Conservation (phyloP, 495 filamentous ascomycete genomes). For the Achaetomiella virescens region DNA sequence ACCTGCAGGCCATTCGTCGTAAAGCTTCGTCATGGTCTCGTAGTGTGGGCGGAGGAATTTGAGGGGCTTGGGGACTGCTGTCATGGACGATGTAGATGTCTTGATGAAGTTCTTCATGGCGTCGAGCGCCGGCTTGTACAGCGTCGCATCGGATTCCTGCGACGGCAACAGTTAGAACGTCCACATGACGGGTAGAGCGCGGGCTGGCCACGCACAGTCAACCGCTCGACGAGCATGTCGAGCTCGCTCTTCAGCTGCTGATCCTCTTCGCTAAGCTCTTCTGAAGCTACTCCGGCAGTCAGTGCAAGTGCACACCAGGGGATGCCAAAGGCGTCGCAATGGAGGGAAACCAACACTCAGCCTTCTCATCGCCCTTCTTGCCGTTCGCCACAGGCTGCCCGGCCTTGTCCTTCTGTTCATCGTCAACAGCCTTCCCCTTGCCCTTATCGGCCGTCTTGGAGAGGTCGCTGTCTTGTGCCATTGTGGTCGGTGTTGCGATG, state of each 20-base stretch:
- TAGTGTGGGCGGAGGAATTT: conserved; percentile 98
- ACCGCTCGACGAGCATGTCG: conserved; percentile 93
- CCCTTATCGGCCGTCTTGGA: conserved; percentile 84
- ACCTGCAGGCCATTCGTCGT: conserved; percentile 80
- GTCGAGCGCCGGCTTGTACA: conserved; percentile 88
- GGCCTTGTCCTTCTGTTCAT: conserved; percentile 62
- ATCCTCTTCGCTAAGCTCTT: conserved; percentile 96
- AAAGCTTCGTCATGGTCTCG: conserved; percentile 72
- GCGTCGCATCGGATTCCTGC: conserved; percentile 76
- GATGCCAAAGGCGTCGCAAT: conserved; percentile 5
- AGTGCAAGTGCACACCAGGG: conserved; percentile 10
- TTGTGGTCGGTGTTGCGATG: conserved; percentile 34
- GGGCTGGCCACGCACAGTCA: conserved; percentile 59
- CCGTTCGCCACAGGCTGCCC: conserved; percentile 63
- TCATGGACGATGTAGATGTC: conserved; percentile 98
- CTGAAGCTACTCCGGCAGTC: conserved; percentile 30
- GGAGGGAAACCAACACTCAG: conserved; percentile 35
- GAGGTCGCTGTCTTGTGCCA: conserved; percentile 90
- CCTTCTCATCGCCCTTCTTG: conserved; percentile 63
- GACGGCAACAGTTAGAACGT: conserved; percentile 11
- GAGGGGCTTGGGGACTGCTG: conserved; percentile 93
- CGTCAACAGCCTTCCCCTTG: conserved; percentile 80
- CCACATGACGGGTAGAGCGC: conserved; percentile 16
- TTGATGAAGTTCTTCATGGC: conserved; percentile 97
- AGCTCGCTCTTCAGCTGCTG: conserved; percentile 97